Evolutionary conservation across 805 yeast genomes (phyloP), one percentile per base, ranked within the genome.

Genomic region (Suhomyces xylopsoci): DNA sequence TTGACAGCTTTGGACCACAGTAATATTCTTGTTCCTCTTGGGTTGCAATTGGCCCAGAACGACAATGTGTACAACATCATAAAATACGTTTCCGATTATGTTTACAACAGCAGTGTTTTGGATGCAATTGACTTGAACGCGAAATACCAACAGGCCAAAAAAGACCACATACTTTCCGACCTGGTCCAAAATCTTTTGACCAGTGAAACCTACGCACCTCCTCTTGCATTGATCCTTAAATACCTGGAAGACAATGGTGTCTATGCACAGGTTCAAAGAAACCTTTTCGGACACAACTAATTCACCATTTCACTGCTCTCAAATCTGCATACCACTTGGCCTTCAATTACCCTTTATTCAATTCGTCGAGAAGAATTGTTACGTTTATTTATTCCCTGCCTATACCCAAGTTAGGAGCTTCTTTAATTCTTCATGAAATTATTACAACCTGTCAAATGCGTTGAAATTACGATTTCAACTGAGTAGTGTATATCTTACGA

Each of bases 21-120:
- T 17, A 69, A 65, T 3, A 62, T 73, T 17, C 58, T 62, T 2
- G 62, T 60, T 0, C 70, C 75, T 14, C 51, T 67, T 5, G 59
- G 62, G 7, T 56, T 70, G 51, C 59, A 64, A 38, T 47, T 65
- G 7, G 26, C 67, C n/a, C 58, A 67, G n/a, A 64, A 63, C 48
- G 50, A 51, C 20, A 51, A 55, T 25, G 48, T 60, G 8, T 59
- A 51, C 10, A 47, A 55, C 15, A 62, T 70, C 50, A 59, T 62
- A 2, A 53, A 59, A 14, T 52, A 57, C 36, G 60, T 71, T 51
- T 53, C 64, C 5, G 62, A 61, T 22, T 62, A 66, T 45, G 56
- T 74, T 5, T 72, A 72, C 56, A 52, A 68, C 42, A 61, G 63
- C 17, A 77, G 76, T 3, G 71, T 62, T 3, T 63, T 73, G 30